phyloP scores from a whole-genome alignment of 73 alveolate genomes.

The Stentor roeselii region DNA sequence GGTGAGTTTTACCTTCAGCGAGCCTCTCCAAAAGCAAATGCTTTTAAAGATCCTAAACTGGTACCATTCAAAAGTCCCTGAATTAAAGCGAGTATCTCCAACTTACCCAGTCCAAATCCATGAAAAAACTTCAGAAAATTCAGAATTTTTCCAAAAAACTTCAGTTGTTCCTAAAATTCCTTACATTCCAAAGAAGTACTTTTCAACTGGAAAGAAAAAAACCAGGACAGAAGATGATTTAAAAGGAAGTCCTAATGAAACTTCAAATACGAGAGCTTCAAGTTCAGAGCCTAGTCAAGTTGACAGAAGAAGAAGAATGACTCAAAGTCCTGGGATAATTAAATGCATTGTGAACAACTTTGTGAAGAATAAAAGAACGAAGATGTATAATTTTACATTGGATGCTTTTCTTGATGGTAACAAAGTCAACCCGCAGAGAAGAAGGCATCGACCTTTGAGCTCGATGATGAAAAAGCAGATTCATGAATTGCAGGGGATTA shows the following conservation, averaged over 20 bases:
- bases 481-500: not conserved
- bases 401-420: not conserved
- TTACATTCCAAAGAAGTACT: not conserved
- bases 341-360: not conserved
- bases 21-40: not conserved
- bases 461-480: not conserved
- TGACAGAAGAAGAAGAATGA: not conserved
- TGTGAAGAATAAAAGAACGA: not conserved
- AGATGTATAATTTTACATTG: not conserved
- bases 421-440: not conserved
- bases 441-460: not conserved
- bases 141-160: not conserved
- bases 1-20: not conserved
- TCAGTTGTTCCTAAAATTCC: not conserved
- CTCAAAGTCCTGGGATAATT: not conserved
- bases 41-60: not conserved
- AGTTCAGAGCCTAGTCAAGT: not conserved
- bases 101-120: not conserved
- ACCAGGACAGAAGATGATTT: not conserved
- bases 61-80: not conserved
- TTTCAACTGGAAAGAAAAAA: not conserved
- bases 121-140: too few relatives aligned
- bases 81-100: not conserved
- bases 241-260: not conserved
- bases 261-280: not conserved